Conservation (phyloP, 768 basidiomycete genomes). For the Clitopilus passeckerianus region DNA sequence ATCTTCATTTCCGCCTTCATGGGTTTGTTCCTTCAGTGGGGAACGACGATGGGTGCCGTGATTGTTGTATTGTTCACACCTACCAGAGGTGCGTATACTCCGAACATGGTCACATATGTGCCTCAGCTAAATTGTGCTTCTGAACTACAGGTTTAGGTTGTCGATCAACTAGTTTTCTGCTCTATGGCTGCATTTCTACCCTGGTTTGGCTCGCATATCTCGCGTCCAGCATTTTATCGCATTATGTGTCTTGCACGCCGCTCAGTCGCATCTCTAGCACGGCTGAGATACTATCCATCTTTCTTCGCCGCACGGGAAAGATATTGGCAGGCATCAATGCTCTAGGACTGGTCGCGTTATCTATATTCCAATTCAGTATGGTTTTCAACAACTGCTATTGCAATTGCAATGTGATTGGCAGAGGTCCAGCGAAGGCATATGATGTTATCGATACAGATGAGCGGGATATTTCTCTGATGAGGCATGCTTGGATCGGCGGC, state of each 20-base stretch:
- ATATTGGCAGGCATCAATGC: slow-evolving; percentile 23
- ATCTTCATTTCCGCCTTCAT: slow-evolving; percentile 13
- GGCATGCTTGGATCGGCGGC: slow-evolving; percentile 30
- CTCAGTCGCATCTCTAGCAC: slow-evolving; percentile 1
- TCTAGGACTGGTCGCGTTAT: slow-evolving; percentile 21
- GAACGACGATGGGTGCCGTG: slow-evolving; percentile 20
- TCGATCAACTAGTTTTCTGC: slow-evolving; percentile 22
- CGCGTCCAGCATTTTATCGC: slow-evolving; percentile 22
- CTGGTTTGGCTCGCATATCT: slow-evolving; percentile 25
- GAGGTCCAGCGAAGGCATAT: slow-evolving; percentile 18
- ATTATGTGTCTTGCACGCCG: slow-evolving; percentile 13
- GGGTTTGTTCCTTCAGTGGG: slow-evolving; percentile 22
- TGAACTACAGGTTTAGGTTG: slow-evolving; percentile 23
- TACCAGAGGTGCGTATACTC: slow-evolving; percentile 13
- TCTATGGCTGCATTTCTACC: slow-evolving; percentile 26
- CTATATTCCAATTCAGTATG: slow-evolving; percentile 26
- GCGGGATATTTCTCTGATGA: slow-evolving; percentile 19
- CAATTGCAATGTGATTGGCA: slow-evolving; percentile 26
- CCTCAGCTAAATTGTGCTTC: too few relatives aligned
- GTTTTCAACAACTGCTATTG: slow-evolving; percentile 31
- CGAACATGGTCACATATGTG: too few relatives aligned
- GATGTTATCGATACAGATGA: slow-evolving; percentile 16
- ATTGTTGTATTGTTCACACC: slow-evolving; percentile 21
- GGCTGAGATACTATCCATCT: slow-evolving; percentile 3
- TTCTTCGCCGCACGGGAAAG: slow-evolving; percentile 24